Base-by-base conservation (phyloP, 148 eudicot species). In the Fagopyrum homotropicum region DNA sequence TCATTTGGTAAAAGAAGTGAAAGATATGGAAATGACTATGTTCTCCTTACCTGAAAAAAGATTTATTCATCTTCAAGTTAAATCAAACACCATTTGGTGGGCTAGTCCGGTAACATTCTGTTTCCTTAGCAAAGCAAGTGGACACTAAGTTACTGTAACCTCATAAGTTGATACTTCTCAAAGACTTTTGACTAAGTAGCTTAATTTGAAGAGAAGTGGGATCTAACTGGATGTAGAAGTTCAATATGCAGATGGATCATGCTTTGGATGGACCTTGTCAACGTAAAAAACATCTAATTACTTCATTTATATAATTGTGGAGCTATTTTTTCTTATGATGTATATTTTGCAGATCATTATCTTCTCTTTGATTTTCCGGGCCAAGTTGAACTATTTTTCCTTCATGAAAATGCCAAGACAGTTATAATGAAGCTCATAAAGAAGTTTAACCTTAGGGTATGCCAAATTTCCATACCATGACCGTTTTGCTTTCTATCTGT, bases 281-380 rank as follows among this genome's bases (percentile, higher is more conserved):
- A 15, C 16, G 12, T 35, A 35, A 35, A 35, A 22, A 22, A 22
- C 26, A 22, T 35, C 3, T 35, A 35, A 35, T 35, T 35, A 35
- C 40, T 35, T 35, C 40, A 1, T 35, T 2, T 35, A 35, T 1
- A 35, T 35, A 35, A 35, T 35, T 35, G 40, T 1, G 40, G 40
- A 1, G 40, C 3, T 35, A 2, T 35, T 35, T 35, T 35, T 35
- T 35, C 55, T 72, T 45, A 69, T 51, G 17, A 8, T 55, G 4
- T 54, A 19, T 51, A 8, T 69, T 76, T 57, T 88, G 93, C 92
- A 94, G 98, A 94, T 84, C 98, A 94, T 82, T 94, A 94, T 84
- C 82, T 94, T 60, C 98, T 94, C 54, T 94, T 94, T 80, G 98
- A 94, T 88, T 90, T 94, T 79, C 97, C 98, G 79, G 97, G 97